Conservation (phyloP, 2,329 filamentous ascomycete species). For the Gnomoniopsis smithogilvyi region DNA sequence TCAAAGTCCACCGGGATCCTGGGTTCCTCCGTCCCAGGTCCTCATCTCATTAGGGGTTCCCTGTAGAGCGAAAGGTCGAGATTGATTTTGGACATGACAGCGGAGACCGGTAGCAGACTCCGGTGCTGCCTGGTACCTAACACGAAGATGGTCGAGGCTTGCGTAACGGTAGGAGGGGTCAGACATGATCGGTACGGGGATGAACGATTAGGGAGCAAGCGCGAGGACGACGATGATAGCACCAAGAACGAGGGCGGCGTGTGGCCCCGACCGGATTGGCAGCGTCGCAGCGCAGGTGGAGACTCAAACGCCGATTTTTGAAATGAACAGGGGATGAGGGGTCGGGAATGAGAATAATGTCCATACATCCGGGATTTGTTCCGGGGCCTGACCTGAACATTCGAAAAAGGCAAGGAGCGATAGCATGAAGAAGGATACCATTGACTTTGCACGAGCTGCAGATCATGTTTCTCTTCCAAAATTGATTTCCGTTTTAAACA, state of each 20-base stretch:
- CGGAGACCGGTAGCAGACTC: no score
- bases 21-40: no score
- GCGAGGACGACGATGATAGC: background rate
- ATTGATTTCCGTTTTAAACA: background rate
- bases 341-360: background rate
- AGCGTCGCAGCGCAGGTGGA: slow-evolving; percentile 3
- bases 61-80: no score
- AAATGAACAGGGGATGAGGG: background rate
- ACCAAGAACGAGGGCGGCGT: background rate
- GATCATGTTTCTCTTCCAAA: background rate
- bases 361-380: background rate
- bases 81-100: no score
- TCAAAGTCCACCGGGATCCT: no score
- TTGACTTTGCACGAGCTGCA: background rate
- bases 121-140: no score
- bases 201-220: background rate
- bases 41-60: no score
- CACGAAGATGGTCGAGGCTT: background rate
- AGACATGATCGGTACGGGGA: background rate
- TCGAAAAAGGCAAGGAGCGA: background rate
- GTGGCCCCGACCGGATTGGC: background rate
- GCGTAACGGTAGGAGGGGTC: background rate
- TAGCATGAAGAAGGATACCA: background rate
- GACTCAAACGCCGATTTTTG: background rate
- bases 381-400: background rate